These are phyloP conservation scores for Cubamyces lactineus DNA, from an alignment of 768 basidiomycete genomes.

Conservation along the genomic window DNA sequence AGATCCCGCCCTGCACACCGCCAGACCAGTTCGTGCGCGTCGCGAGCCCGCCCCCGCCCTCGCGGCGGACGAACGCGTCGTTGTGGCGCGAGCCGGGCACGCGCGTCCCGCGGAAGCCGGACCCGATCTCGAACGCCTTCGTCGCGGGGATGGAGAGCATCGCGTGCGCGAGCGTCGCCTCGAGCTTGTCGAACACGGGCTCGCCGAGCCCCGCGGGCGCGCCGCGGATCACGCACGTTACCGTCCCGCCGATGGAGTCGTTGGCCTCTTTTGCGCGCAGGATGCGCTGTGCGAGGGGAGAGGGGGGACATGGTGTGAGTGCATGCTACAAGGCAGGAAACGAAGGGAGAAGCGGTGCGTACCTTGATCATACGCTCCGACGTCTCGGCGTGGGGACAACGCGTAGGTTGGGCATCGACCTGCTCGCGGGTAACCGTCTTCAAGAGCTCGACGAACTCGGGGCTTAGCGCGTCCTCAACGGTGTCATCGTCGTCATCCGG, in stretches of 20 bases:
- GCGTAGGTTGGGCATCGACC: conserved; percentile 84
- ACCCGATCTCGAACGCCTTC: conserved; percentile 97
- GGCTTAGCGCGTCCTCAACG: conserved; percentile 72
- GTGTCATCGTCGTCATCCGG: conserved; percentile 52
- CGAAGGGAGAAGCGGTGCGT: conserved; percentile 12
- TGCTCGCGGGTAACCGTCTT: conserved; percentile 80
- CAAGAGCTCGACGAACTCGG: conserved; percentile 83
- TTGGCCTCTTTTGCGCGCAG: conserved; percentile 86
- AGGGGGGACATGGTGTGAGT: conserved; percentile 10
- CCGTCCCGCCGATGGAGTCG: conserved; percentile 98
- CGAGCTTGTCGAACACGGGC: conserved; percentile 98
- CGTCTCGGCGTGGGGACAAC: conserved; percentile 90
- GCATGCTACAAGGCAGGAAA: neutral
- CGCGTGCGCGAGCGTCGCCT: conserved; percentile 92
- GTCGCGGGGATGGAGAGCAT: conserved; percentile 99
- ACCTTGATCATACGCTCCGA: conserved; percentile 92
- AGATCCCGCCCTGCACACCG: conserved; percentile 96
- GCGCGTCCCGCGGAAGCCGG: conserved; percentile 93
- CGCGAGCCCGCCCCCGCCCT: conserved; percentile 66
- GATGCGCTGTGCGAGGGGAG: conserved; percentile 65
- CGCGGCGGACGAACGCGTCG: conserved; percentile 73
- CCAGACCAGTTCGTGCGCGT: conserved; percentile 96
- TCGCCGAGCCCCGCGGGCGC: conserved; percentile 93
- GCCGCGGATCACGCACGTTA: conserved; percentile 94
- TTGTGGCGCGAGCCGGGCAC: conserved; percentile 94